Conservation (phyloP, 2,329 filamentous ascomycete genomes). For the Neopestalotiopsis clavispora region DNA sequence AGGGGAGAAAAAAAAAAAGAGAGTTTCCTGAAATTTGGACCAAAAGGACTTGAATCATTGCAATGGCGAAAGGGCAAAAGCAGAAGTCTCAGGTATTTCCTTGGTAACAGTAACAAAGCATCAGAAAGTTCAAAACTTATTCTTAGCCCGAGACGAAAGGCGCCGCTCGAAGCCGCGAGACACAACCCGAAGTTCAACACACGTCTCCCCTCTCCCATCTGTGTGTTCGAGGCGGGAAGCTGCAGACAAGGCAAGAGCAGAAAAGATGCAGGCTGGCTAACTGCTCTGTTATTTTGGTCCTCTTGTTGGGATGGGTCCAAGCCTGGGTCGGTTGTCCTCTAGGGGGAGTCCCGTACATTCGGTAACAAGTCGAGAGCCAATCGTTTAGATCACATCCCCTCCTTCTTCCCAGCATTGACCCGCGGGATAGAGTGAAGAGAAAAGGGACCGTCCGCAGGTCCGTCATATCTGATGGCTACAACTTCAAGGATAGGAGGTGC, state of each 20-base stretch:
- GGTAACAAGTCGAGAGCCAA: constrained; percentile 2
- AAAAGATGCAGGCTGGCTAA: no score
- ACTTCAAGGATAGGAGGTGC: not conserved
- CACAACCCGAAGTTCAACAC: not conserved
- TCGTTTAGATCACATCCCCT: constrained; percentile 5
- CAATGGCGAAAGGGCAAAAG: not conserved
- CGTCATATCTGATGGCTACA: not conserved
- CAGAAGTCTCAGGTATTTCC: not conserved
- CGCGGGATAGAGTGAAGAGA: not conserved
- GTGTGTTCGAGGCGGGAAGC: not conserved
- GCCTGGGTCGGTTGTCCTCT: not conserved
- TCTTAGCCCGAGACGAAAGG: not conserved
- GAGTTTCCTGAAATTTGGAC: not conserved
- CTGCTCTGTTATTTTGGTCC: not conserved
- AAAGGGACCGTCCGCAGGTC: not conserved
- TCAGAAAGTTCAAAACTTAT: constrained; percentile 1
- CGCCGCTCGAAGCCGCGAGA: not conserved
- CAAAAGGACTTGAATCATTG: not conserved
- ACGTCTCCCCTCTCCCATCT: not conserved
- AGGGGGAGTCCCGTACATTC: constrained; percentile 2
- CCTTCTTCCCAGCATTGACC: not conserved
- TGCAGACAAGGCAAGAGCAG: not conserved
- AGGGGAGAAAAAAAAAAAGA: not conserved
- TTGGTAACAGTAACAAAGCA: not conserved
- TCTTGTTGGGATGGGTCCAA: not conserved